phyloP scores from a whole-genome alignment of 208 protist genomes.

The Porcisia hertigi region DNA sequence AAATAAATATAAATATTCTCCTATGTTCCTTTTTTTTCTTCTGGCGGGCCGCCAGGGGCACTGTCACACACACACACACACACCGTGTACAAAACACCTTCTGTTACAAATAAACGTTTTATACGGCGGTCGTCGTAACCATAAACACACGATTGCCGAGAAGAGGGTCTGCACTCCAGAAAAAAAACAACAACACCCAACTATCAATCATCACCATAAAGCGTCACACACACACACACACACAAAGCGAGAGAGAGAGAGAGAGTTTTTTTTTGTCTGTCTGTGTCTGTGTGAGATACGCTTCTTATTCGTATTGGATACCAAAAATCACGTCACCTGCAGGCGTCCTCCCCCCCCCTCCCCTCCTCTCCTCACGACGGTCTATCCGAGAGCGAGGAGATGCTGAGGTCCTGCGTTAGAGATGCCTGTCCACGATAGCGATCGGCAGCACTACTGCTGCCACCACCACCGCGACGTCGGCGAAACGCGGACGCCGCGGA shows the following conservation, averaged over 20 bases:
- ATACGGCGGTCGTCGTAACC: too few species aligned
- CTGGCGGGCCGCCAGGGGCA: too few species aligned
- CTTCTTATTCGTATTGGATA: neutral
- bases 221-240: neutral
- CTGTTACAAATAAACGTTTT: too few species aligned
- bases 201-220: neutral
- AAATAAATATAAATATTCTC: too few species aligned
- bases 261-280: neutral
- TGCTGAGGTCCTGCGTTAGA: conserved; percentile 30
- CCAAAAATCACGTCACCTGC: neutral
- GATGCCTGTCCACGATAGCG: conserved; percentile 18
- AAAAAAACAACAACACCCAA: too few species aligned
- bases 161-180: too few species aligned
- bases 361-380: neutral
- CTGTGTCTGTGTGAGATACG: neutral
- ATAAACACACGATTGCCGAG: too few species aligned
- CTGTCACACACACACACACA: too few species aligned
- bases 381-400: conserved; percentile 15
- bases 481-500: conserved; percentile 18
- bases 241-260: neutral
- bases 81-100: too few species aligned
- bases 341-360: too few species aligned
- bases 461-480: conserved; percentile 13
- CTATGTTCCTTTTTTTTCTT: too few species aligned
- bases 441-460: neutral